Evolutionary conservation across 164 flowering plant species (phyloP), one percentile per base, ranked within the genome.

Genomic region (Sedum album): DNA sequence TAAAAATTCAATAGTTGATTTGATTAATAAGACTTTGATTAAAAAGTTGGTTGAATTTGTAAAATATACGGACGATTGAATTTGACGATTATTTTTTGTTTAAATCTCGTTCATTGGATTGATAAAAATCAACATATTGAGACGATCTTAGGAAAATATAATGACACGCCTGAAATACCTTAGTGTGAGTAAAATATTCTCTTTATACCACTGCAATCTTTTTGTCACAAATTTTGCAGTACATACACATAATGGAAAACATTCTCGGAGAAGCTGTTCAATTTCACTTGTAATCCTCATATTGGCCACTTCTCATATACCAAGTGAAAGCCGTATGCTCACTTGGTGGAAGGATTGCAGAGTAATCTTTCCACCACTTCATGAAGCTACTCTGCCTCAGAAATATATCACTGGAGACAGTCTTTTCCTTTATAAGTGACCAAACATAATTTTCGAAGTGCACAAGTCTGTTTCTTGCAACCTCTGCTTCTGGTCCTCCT

Each of bases 331-430:
- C 39, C 1, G 81, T 76, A 18, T n/a, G 1, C 2, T 28, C n/a
- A 65, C 65, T 20, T 7, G 46, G 13, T 39, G 48, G 73, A 35
- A 60, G 61, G n/a, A 72, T 64, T 5, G 28, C 14, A 71, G 73
- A 42, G 63, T 80, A 80, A 8, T 74, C 75, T 5, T 11, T 23
- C 87, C 85, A 82, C 83, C 84, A 81, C 51, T 69, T 11, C 87
- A 82, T 82, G 69, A 77, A 82, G 72, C 80, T 84, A 74, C 86
- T 84, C 4, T 36, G 1, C 36, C 17, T 20, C 78, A 77, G 70
- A 82, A 84, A 84, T 44, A 76, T 79, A 72, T 81, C 86, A 0
- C 79, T 62, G 6, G 84, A 44, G 1, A 78, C 80, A 6, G 76
- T 73, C 60, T 48, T 73, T 0, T 67, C 73, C 28, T 57, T 61